Evolutionary conservation across 164 flowering plant species (phyloP), one percentile per base, ranked within the genome.

Genomic region (Magnolia sinica): DNA sequence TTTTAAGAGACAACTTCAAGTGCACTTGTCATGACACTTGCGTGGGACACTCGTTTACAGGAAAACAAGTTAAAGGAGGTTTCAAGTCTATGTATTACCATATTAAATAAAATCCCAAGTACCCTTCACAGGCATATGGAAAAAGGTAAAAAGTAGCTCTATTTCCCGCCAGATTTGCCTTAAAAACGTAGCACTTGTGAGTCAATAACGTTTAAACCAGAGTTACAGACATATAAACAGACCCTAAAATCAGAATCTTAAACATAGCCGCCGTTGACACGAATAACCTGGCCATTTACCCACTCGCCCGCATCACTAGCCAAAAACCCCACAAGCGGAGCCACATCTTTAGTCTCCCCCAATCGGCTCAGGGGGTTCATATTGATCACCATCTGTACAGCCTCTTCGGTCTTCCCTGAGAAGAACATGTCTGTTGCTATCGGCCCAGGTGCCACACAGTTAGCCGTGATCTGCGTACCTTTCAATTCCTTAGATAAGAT

Each of bases 391-490:
- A 22, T 81, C 81, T 81, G 68, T 58, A 90, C 76, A 63, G 20
- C 14, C 80, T 88, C 90, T 77, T 88, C 88, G 1, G 55, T 69
- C 80, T 82, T 88, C 59, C 93, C 93, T 0, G 76, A 80, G 23
- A 75, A 86, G 76, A 87, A 89, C 89, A 89, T 78, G 19, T 89
- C 93, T 5, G 91, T 89, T 19, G 87, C 89, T 1, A 86, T 73
- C 0, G 93, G 87, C 52, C 93, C 93, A 19, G 93, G 92, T 19
- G 91, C 90, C 64, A 88, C 88, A 16, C 88, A 83, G 52, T 89
- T 89, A 22, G 77, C 93, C 1, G 91, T 87, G 22, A 89, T 85
- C 71, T 88, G 82, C 8, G 84, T 85, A 83, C 45, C 63, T 63
- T 55, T 58, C 45, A 72, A 24, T 37, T 51, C 74, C 74, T 58